These are phyloP conservation scores for Bipolaris gigantea DNA, from an alignment of 2,329 filamentous ascomycete genomes.

Conservation along the genomic window DNA sequence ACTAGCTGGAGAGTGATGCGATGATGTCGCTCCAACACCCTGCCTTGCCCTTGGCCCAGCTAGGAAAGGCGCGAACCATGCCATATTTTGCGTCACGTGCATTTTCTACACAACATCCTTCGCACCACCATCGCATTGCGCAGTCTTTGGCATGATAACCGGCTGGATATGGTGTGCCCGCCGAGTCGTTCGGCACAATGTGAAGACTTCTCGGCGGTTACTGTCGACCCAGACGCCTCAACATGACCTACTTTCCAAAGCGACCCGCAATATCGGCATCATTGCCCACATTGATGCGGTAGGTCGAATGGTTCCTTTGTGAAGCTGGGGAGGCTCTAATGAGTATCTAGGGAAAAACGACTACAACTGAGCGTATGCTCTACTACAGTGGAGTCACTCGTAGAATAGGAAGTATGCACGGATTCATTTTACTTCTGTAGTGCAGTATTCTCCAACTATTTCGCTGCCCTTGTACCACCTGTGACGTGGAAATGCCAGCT, in stretches of 20 bases:
- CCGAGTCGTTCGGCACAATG: conserved; percentile 39
- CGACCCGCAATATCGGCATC: conserved; percentile 94
- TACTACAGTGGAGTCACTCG: conserved; percentile 91
- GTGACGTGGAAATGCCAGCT: no score
- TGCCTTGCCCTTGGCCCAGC: conserved; percentile 24
- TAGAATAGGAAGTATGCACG: conserved; percentile 69
- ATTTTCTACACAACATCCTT: conserved; percentile 7
- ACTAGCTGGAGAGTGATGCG: conserved; percentile 24
- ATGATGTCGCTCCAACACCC: conserved; percentile 18
- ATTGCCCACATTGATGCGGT: conserved; percentile 97
- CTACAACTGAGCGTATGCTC: conserved; percentile 98
- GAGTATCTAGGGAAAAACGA: conserved; percentile 76
- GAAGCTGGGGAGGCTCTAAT: conserved; percentile 6
- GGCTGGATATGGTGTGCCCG: conserved; percentile 41
- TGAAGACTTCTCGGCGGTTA: conserved; percentile 33
- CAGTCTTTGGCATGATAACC: conserved; percentile 37
- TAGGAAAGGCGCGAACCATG: conserved; percentile 32
- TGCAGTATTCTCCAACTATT: background rate
- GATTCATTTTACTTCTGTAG: background rate
- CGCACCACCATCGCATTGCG: conserved; percentile 9
- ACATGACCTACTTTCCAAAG: conserved; percentile 57
- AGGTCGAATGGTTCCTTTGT: conserved; percentile 29
- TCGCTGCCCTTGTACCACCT: background rate
- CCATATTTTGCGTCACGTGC: conserved; percentile 34
- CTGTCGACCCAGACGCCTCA: conserved; percentile 31